These are phyloP conservation scores for Gorgonomyces haynaldii DNA, from an alignment of 192 early-diverging fungal species.

Conservation along the genomic window DNA sequence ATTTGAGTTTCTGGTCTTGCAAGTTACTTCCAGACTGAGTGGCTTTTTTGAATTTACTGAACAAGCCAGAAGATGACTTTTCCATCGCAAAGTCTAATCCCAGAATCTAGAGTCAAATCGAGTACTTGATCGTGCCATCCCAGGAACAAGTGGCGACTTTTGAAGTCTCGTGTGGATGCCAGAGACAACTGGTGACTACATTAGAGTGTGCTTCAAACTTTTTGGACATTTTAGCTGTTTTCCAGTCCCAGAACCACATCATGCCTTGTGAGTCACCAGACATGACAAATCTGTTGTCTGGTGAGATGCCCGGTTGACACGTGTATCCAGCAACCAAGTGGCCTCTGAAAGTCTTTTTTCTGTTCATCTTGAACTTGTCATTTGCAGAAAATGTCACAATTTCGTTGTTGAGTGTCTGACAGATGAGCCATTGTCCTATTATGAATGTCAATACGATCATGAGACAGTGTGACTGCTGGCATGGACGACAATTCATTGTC, in stretches of 20 bases:
- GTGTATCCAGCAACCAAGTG: slow-evolving; percentile 95
- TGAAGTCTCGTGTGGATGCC: slow-evolving; percentile 91
- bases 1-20: no score
- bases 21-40: no score
- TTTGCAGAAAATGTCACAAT: slow-evolving; percentile 78
- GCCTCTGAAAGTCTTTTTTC: slow-evolving; percentile 84
- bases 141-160: slow-evolving; percentile 88
- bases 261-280: slow-evolving; percentile 87
- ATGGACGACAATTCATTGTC: slow-evolving; percentile 95
- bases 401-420: slow-evolving; percentile 93
- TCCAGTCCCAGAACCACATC: slow-evolving; percentile 98
- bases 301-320: slow-evolving; percentile 85
- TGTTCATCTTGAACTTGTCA: slow-evolving; percentile 75
- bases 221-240: slow-evolving; percentile 69
- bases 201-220: slow-evolving; percentile 87
- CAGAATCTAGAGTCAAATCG: neutral
- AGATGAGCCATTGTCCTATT: slow-evolving; percentile 84
- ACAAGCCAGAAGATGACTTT: no score
- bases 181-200: slow-evolving; percentile 82
- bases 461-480: slow-evolving; percentile 82
- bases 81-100: no score
- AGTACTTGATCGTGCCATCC: slow-evolving; percentile 86
- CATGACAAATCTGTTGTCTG: slow-evolving; percentile 77
- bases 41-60: no score
- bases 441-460: slow-evolving; percentile 48